Evolutionary conservation across 768 basidiomycete genomes (phyloP).

Genomic region (Russula brevipes): DNA sequence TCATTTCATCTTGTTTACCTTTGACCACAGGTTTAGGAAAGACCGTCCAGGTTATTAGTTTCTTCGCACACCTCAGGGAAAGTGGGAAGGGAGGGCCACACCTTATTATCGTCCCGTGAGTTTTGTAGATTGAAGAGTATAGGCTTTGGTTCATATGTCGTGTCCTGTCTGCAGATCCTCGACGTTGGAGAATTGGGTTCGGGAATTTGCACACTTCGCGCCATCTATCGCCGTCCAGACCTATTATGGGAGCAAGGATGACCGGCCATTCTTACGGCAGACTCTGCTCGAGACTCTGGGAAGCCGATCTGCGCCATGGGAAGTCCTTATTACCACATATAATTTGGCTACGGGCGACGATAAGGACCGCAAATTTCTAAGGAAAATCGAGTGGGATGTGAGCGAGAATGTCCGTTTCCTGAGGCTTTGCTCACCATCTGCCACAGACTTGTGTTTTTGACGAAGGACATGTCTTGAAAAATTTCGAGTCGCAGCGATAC

Average conservation of each 20-base stretch:
- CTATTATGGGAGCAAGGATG: constrained; percentile 92
- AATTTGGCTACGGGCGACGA: constrained; percentile 85
- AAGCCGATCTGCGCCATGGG: constrained; percentile 61
- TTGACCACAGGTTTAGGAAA: constrained; percentile 79
- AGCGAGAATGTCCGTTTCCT: constrained; percentile 33
- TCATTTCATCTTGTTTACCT: constrained; percentile 16
- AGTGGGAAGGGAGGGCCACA: constrained; percentile 77
- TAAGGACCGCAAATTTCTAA: constrained; percentile 89
- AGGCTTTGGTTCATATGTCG: not conserved
- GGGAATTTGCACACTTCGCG: constrained; percentile 90
- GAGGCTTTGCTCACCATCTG: not conserved
- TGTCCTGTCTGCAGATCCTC: constrained; percentile 58
- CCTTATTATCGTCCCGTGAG: constrained; percentile 92
- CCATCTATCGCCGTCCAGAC: constrained; percentile 81
- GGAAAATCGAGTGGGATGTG: constrained; percentile 88
- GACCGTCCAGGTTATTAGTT: constrained; percentile 97
- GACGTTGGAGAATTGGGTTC: constrained; percentile 96
- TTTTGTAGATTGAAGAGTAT: constrained; percentile 22
- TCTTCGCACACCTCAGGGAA: constrained; percentile 86
- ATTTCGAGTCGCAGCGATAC: constrained; percentile 96
- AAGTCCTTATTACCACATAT: constrained; percentile 95
- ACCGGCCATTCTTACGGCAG: constrained; percentile 67
- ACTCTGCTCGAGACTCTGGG: constrained; percentile 59
- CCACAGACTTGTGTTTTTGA: constrained; percentile 87
- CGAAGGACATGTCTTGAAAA: constrained; percentile 96